Conservation (phyloP, 495 filamentous ascomycete genomes). For the Parachaetomium inaequale region DNA sequence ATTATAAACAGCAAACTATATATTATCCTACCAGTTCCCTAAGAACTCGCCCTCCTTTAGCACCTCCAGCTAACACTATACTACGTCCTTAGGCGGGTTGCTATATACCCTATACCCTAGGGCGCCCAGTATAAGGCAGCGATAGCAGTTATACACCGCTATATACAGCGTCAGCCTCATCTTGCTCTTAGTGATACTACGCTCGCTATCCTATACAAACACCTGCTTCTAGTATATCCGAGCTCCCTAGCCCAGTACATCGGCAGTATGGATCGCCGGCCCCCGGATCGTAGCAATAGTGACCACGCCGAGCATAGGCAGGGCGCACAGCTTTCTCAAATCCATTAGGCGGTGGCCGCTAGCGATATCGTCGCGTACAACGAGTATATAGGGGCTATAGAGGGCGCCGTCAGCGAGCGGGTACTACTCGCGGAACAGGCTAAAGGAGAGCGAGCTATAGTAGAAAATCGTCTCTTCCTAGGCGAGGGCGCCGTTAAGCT, state of each 20-base stretch:
- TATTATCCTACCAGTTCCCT: slow-evolving; percentile 52
- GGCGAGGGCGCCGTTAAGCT: slow-evolving; percentile 48
- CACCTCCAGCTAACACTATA: slow-evolving; percentile 54
- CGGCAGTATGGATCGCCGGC: neutral
- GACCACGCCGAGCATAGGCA: neutral
- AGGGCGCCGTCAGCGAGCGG: slow-evolving; percentile 44
- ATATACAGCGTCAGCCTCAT: slow-evolving; percentile 56
- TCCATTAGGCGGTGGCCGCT: slow-evolving; percentile 42
- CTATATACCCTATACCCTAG: slow-evolving; percentile 61
- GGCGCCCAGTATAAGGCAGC: slow-evolving; percentile 56
- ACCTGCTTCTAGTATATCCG: too few relatives aligned
- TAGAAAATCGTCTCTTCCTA: slow-evolving; percentile 65
- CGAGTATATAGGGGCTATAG: slow-evolving; percentile 54
- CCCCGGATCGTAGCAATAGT: neutral
- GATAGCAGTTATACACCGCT: slow-evolving; percentile 50
- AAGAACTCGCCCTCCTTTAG: slow-evolving; percentile 56
- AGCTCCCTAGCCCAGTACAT: too few relatives aligned
- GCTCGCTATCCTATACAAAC: slow-evolving; percentile 33
- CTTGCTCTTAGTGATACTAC: slow-evolving; percentile 52
- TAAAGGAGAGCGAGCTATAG: slow-evolving; percentile 53
- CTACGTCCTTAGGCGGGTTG: slow-evolving; percentile 56
- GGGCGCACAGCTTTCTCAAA: neutral
- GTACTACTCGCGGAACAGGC: slow-evolving; percentile 48
- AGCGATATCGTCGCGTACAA: slow-evolving; percentile 48
- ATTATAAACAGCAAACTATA: slow-evolving; percentile 49